Conservation (phyloP, 2,329 filamentous ascomycete species). For the Hypocreales sp. region DNA sequence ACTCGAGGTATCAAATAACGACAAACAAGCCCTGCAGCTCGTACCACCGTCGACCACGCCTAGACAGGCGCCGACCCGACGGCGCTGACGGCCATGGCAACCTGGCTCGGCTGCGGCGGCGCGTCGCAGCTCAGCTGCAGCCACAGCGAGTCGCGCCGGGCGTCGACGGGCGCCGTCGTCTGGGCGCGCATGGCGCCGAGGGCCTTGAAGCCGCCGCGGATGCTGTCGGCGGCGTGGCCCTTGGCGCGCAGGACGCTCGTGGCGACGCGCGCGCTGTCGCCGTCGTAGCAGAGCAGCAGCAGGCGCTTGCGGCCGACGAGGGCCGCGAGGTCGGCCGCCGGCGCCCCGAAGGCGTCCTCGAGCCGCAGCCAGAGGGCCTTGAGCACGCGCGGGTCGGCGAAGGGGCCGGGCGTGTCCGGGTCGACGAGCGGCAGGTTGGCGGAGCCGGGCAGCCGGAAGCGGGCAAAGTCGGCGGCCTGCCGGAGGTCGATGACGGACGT, state of each 20-base stretch:
- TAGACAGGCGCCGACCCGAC: no score
- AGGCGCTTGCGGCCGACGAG: constrained; percentile 18
- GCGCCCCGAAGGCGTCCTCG: constrained; percentile 22
- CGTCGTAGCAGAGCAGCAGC: constrained; percentile 36
- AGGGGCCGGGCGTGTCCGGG: constrained; percentile 23
- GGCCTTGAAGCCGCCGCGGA: constrained; percentile 22
- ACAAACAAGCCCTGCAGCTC: no score
- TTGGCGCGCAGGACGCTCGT: constrained; percentile 36
- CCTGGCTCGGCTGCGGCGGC: no score
- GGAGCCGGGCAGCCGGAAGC: constrained; percentile 26
- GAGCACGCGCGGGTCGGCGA: constrained; percentile 25
- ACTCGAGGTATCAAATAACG: no score
- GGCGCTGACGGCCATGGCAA: no score
- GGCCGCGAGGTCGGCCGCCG: constrained; percentile 6
- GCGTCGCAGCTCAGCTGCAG: background rate
- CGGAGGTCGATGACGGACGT: constrained; percentile 28
- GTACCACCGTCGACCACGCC: no score
- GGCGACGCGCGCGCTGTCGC: constrained; percentile 36
- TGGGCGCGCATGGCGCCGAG: constrained; percentile 2
- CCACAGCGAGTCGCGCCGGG: background rate
- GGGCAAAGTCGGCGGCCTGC: constrained; percentile 22
- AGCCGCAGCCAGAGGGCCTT: constrained; percentile 30
- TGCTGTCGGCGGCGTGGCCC: constrained; percentile 27
- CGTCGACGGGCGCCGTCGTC: background rate
- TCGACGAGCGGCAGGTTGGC: constrained; percentile 27